Evolutionary conservation across 2,329 filamentous ascomycete species (phyloP), one percentile per base, ranked within the genome.

Genomic region (Huntiella moniliformis): DNA sequence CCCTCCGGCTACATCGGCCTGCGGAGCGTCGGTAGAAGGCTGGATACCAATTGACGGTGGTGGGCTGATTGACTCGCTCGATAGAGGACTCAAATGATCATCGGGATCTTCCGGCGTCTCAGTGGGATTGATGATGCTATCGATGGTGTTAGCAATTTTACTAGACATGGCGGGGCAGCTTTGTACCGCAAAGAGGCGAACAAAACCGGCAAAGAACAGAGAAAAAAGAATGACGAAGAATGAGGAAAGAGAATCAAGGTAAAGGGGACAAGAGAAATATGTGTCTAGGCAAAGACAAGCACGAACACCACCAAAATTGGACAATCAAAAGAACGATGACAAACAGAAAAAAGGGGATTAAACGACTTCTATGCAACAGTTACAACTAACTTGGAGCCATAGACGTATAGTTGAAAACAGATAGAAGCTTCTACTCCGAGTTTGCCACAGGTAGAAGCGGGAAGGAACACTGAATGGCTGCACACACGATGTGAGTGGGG

Each of bases 11-110:
- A 55, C 60, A 51, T 67, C 5, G 73, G 69, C 5, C 16, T 73
- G 60, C 41, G 73, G 73, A 54, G 73, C 68, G 53, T 73, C 70
- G 46, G 68, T 63, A 2, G 67, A 51, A 22, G 60, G 56, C 41
- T 63, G 62, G 16, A 63, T 58, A 51, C 61, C 57, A 36, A 61
- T 56, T 38, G 61, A 63, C 5, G 64, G 63, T 8, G 66, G 55
- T 4, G 58, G 60, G 47, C 62, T 66, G 37, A 54, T 56, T 12
- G 56, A 57, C 16, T 65, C 62, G 41, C 49, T 52, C 0, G 62
- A 61, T 4, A 63, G 63, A 2, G 64, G 62, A 17, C 60, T 65
- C 11, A 67, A 54, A 7, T 62, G 61, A 38, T 54, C 55, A 10
- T 59, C 56, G 13, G 59, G 58, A 28, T 57, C 56, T 4, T 54